Base-by-base conservation (phyloP, 2,329 filamentous ascomycete genomes). In the Cryphonectria radicalis region DNA sequence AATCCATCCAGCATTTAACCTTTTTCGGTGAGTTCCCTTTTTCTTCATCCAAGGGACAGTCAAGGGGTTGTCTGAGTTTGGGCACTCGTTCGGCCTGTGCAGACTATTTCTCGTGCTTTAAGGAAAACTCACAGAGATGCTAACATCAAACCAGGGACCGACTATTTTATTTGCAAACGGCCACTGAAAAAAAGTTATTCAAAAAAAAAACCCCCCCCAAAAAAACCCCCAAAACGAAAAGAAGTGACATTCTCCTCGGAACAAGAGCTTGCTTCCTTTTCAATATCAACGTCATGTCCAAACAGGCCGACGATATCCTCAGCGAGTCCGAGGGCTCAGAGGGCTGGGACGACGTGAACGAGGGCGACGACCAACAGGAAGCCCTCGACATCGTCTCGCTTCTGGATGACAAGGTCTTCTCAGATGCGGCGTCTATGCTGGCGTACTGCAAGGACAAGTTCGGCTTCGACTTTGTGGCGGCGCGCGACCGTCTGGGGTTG, bases 361-460 rank as follows among this genome's bases (percentile, higher is more conserved):
- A 85, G 35, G 85, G 86, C 57, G 86, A 85, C 66, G 91, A 93
- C 68, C 87, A 91, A 76, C 84, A 88, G 68, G 87, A 91, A 74
- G 81, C 84, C 4, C 83, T 90, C 37, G 82, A 86, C 28, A 85
- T 94, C 70, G 84, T 92, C 65, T 93, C 91, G 28, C 84, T 95
- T 46, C 87, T 94, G 73, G 90, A 91, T 75, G 86, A 90, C 70
- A 83, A 87, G 72, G 87, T 89, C 53, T 95, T 93, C 77, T 81
- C 88, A 10, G 88, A 90, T 77, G 86, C 90, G 50, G 79, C 81
- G 40, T 84, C 86, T 28, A 93, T 95, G 91, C 83, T 95, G 63
- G 82, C 85, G 50, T 85, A 93, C 78, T 92, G 90, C 86, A 91
- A 88, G 77, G 85, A 90, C 66, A 88, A 88, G 75, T 84, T 91